Evolutionary conservation across 805 yeast species (phyloP), one percentile per base, ranked within the genome.

Genomic region (Yamadazyma laniorum): DNA sequence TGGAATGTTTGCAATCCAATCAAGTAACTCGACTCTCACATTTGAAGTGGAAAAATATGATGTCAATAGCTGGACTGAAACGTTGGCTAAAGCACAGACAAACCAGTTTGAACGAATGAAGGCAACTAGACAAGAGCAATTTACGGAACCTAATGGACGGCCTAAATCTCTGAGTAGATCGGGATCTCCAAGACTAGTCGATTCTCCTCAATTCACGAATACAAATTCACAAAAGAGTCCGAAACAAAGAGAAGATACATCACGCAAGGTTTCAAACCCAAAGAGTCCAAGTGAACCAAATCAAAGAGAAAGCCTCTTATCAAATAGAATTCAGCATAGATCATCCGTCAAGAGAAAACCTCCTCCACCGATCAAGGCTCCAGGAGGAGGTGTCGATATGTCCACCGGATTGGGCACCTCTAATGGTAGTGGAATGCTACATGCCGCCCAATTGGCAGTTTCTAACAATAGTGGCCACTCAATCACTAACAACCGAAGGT

Each of bases 1-100:
- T 3, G 77, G 79, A 0, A 50, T 63, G 11, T 80, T 82, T 63
- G 82, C 80, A 1, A 71, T 82, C 23, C 73, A 71, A 43, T 78
- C 86, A 0, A 64, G 65, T n/a, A 65, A 59, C 19, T 65, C 75
- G 11, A 70, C 86, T 0, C 74, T 80, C 47, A 66, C 75, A 3
- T 75, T 80, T 54, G 81, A 79, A 47, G 77, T 74, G 8, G 75
- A 75, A 28, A 72, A 69, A 38, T 57, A 53, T 27, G 82, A 77
- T 25, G 63, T 77, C 1, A 59, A 68, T 11, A 52, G 63, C 14
- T 84, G 91, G 91, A 74, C 85, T 1, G 70, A 67, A 25, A 55
- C 74, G 0, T 56, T 81, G 14, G 75, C 74, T 4, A 70, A 65
- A 40, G 63, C 82, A 2, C 71, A 77, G 35, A 53, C 57, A 11